Base-by-base conservation (phyloP, 495 filamentous ascomycete genomes). In the Talaromyces trachyspermus region DNA sequence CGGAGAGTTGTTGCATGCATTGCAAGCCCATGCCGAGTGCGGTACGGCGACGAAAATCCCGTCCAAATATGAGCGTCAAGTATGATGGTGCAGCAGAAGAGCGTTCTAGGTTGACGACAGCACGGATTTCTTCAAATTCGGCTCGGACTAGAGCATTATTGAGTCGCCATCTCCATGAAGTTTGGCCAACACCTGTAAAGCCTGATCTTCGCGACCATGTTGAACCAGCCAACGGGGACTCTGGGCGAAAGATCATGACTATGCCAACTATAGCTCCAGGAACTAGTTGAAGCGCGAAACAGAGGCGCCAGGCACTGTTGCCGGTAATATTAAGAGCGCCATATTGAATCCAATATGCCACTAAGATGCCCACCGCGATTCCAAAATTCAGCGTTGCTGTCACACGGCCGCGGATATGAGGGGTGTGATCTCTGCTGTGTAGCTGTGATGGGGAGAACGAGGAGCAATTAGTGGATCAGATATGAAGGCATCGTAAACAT, bases 221-320 rank as follows among this genome's bases (percentile, higher is more conserved):
- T 57, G 53, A 14, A 71, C 54, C 2, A 73, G 59, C 70, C 70
- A 76, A 17, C 70, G 65, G 9, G 72, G 71, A 70, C 50, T 73
- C 70, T 1, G 71, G 72, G 32, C 55, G 37, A 24, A 55, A 55
- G 22, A 44, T 55, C 53, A 55, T 55, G 8, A 48, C 48, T 12
- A 58, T 27, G 20, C 57, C 55, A 2, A 63, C 44, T 2, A 43
- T 25, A 12, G 53, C 49, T 2, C 53, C 56, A 4, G 55, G 55
- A n/a, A 58, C 38, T 53, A 58, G 53, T 19, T 58, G 55, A 3
- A 58, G 33, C 2, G 53, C 53, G 3, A 58, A 25, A 10, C 53
- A 46, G 1, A 55, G 25, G 1, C 55, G 41, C 49, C 53, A 58
- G n/a, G 55, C 46, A 12, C 53, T 53, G 1, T 52, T 15, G 2